phyloP scores from a whole-genome alignment of 2,329 filamentous ascomycete genomes.

The Ceratocystis papillata region DNA sequence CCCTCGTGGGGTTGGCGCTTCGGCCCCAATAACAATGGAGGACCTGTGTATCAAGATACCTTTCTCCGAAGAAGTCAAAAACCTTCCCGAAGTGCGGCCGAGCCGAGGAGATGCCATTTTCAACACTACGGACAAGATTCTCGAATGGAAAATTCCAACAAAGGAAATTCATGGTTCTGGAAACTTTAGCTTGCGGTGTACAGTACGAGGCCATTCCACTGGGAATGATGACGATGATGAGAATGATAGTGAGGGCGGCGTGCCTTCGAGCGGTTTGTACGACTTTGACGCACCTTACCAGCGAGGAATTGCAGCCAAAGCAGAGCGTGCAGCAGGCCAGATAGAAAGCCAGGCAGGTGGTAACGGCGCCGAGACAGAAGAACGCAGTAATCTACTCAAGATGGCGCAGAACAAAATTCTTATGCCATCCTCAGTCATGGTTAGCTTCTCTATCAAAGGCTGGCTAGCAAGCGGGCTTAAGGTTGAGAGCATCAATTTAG shows the following conservation, averaged over 20 bases:
- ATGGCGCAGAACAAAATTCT: constrained; percentile 60
- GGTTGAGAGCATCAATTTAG: constrained; percentile 56
- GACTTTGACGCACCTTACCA: constrained; percentile 23
- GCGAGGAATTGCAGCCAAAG: constrained; percentile 6
- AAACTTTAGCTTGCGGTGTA: constrained; percentile 66
- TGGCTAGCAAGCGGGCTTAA: constrained; percentile 58
- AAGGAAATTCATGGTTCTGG: constrained; percentile 63
- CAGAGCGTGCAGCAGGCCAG: constrained; percentile 28
- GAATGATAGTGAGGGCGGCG: constrained; percentile 36
- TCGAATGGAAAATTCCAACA: constrained; percentile 74
- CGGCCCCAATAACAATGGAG: constrained; percentile 46
- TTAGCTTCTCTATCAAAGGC: constrained; percentile 60
- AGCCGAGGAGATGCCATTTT: constrained; percentile 76
- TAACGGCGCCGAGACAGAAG: constrained; percentile 24
- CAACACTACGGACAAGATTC: constrained; percentile 55
- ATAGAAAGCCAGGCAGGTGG: neutral
- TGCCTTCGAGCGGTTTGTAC: constrained; percentile 17
- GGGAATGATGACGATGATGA: constrained; percentile 41
- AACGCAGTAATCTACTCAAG: constrained; percentile 46
- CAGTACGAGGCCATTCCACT: constrained; percentile 56
- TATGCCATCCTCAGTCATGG: constrained; percentile 67
- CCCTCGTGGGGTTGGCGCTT: constrained; percentile 45
- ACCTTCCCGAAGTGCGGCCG: constrained; percentile 69
- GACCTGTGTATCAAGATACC: constrained; percentile 70
- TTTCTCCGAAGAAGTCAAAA: constrained; percentile 67